Base-by-base conservation (phyloP, 2,329 filamentous ascomycete species). In the Fusarium abutilonis region DNA sequence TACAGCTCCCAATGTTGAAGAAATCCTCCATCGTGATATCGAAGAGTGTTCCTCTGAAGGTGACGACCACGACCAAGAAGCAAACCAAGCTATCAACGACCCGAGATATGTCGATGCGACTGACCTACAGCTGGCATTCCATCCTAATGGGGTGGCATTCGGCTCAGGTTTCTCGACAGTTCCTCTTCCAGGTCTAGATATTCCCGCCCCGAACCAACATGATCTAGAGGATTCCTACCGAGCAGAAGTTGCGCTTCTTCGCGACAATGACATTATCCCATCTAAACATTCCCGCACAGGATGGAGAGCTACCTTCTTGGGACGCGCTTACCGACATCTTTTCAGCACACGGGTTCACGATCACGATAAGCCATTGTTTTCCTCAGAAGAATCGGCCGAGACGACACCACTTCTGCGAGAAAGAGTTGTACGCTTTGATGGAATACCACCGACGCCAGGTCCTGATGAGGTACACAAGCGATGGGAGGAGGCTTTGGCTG, bases 401-500 rank as follows among this genome's bases (percentile, higher is more conserved):
- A 58, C 54, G 6, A 56, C 56, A 1, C 61, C 63, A 0, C 17
- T 69, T 3, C 10, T 69, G 0, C 49, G 31, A 0, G 29, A 62
- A 0, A 47, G 35, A 0, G 21, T 36, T 4, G 54, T 50, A 3
- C 43, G 52, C 0, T 60, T 56, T 1, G 57, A 69, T 6, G 43
- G 45, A 2, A 45, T 45, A n/a, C 57, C 51, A 1, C 44, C 67
- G 0, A 68, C 59, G 0, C 64, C 60, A 1, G 40, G 51, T 4
- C 48, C 64, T 0, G 63, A 68, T 1, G 59, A 68, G 2, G 57
- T 69, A 9, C 67, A 67, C 9, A 64, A 66, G 8, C 57, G 35
- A 2, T 95, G 91, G 92, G 88, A 93, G 60, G 89, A 92, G 53
- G 93, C 92, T 0, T 89, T 97, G 11, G 83, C 86, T 1, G 85